A percentile compares a stretch with the other conserved stretches of the same genome.
These are phyloP conservation scores for Dioszegia crocea DNA, from an alignment of 768 basidiomycete genomes.

Conservation along the genomic window DNA sequence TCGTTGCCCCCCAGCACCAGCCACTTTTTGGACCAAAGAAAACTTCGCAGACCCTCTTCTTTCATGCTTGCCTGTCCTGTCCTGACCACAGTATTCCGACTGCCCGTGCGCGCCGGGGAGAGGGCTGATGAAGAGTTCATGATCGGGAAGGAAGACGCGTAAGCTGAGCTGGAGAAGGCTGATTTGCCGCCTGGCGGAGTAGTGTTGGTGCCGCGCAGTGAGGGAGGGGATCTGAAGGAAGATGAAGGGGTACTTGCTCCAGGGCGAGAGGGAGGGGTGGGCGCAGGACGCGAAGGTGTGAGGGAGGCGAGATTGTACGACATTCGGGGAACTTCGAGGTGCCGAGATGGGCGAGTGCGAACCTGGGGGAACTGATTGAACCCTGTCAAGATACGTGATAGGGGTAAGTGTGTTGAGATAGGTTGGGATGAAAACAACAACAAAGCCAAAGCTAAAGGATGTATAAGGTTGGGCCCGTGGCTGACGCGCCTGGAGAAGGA, in stretches of 20 bases:
- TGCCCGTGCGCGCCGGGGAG: neutral
- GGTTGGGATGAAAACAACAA: neutral
- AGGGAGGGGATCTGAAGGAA: neutral
- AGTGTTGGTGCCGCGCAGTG: neutral
- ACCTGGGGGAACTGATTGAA: no score
- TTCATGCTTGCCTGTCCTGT: slow-evolving; percentile 76
- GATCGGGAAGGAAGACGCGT: slow-evolving; percentile 30
- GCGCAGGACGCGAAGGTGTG: slow-evolving; percentile 39
- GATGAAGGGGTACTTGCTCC: neutral
- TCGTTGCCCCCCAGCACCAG: slow-evolving; percentile 75
- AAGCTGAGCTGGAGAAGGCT: slow-evolving; percentile 30
- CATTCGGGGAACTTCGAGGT: slow-evolving; percentile 9
- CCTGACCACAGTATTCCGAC: slow-evolving; percentile 20
- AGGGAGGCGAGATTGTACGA: slow-evolving; percentile 25
- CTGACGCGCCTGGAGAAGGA: neutral
- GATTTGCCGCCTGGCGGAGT: slow-evolving; percentile 3
- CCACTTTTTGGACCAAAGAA: slow-evolving; percentile 89
- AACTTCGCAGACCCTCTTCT: slow-evolving; percentile 88
- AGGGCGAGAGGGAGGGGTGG: slow-evolving; percentile 25
- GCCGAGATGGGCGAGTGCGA: neutral
- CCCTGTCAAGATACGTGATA: no score
- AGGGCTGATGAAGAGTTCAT: slow-evolving; percentile 11
- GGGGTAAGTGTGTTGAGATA: no score
- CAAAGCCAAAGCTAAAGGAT: neutral
- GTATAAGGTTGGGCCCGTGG: neutral